These are phyloP conservation scores for Trichophyton benhamiae DNA, from an alignment of 2,329 filamentous ascomycete genomes.

Conservation along the genomic window DNA sequence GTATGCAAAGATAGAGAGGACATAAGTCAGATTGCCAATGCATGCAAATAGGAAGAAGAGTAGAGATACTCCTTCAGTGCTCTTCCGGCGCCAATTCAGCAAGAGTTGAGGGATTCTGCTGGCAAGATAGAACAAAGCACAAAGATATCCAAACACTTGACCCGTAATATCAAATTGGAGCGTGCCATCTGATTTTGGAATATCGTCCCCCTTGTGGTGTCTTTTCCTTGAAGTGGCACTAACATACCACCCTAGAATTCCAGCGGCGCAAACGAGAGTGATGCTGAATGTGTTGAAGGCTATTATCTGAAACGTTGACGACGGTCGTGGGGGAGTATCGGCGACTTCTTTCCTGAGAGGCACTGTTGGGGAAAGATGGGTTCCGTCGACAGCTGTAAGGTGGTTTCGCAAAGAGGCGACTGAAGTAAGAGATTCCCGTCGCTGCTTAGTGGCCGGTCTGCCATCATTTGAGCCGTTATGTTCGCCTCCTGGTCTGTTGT, in stretches of 20 bases:
- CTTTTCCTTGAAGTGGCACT: constrained; percentile 39
- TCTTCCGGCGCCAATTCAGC: constrained; percentile 84
- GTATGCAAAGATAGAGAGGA: constrained; percentile 82
- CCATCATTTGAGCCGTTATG: constrained; percentile 12
- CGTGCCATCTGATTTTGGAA: constrained; percentile 25
- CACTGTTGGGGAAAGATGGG: constrained; percentile 68
- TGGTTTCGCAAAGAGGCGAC: constrained; percentile 33
- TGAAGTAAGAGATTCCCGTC: constrained; percentile 15
- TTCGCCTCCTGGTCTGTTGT: background rate
- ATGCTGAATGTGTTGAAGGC: constrained; percentile 66
- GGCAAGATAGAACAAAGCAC: constrained; percentile 76
- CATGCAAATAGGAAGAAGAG: constrained; percentile 96
- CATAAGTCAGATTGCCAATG: constrained; percentile 86
- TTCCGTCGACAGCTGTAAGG: constrained; percentile 46
- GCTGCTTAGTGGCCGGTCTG: background rate
- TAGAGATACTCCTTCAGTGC: constrained; percentile 83
- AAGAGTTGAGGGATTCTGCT: constrained; percentile 82
- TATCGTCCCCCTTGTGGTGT: constrained; percentile 13
- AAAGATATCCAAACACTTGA: constrained; percentile 88
- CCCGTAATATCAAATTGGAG: constrained; percentile 63
- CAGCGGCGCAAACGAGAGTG: constrained; percentile 69
- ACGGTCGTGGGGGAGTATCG: constrained; percentile 36
- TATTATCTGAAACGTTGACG: constrained; percentile 34
- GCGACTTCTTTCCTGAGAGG: constrained; percentile 41
- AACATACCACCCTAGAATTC: constrained; percentile 76